A percentile compares a stretch with the other conserved stretches of the same genome.
phyloP scores from a whole-genome alignment of 2,329 filamentous ascomycete species.

The Ophiocordyceps camponoti-floridani region DNA sequence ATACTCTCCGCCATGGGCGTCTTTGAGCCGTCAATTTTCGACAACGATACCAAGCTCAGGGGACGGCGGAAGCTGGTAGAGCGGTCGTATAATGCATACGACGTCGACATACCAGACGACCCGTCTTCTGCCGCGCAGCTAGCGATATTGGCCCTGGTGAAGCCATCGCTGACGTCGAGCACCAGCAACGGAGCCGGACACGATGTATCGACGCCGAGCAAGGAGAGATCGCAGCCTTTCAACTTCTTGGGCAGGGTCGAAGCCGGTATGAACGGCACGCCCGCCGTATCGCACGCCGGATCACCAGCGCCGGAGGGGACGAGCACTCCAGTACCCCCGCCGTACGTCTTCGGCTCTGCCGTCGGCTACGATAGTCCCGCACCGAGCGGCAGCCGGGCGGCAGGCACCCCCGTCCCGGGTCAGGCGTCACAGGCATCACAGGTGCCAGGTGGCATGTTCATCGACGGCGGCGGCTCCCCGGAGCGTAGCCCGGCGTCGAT shows the following conservation, averaged over 20 bases:
- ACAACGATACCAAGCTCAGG: constrained; percentile 61
- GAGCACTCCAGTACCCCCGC: constrained; percentile 44
- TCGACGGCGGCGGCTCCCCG: constrained; percentile 22
- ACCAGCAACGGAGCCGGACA: constrained; percentile 19
- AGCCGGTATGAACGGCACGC: constrained; percentile 51
- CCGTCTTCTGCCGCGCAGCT: constrained; percentile 73
- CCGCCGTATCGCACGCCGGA: constrained; percentile 68
- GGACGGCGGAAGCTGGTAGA: constrained; percentile 68
- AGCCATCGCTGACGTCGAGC: constrained; percentile 34
- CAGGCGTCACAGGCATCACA: constrained; percentile 13
- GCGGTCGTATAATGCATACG: constrained; percentile 85
- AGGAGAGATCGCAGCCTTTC: constrained; percentile 47
- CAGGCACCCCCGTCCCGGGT: constrained; percentile 22
- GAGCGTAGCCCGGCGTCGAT: constrained; percentile 32
- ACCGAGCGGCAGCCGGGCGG: constrained; percentile 32
- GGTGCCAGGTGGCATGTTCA: constrained; percentile 17
- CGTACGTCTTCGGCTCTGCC: constrained; percentile 34
- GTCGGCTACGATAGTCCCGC: constrained; percentile 32
- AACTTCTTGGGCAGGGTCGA: constrained; percentile 50
- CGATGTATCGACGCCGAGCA: constrained; percentile 40
- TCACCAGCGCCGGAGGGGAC: constrained; percentile 70
- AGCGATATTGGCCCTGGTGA: constrained; percentile 39
- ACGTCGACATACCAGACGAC: constrained; percentile 73
- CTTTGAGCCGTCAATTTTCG: constrained; percentile 76
- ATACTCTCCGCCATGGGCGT: constrained; percentile 87